Evolutionary conservation across 2,329 filamentous ascomycete species (phyloP), one percentile per base, ranked within the genome.

Genomic region (Aspergillaceae sp.): DNA sequence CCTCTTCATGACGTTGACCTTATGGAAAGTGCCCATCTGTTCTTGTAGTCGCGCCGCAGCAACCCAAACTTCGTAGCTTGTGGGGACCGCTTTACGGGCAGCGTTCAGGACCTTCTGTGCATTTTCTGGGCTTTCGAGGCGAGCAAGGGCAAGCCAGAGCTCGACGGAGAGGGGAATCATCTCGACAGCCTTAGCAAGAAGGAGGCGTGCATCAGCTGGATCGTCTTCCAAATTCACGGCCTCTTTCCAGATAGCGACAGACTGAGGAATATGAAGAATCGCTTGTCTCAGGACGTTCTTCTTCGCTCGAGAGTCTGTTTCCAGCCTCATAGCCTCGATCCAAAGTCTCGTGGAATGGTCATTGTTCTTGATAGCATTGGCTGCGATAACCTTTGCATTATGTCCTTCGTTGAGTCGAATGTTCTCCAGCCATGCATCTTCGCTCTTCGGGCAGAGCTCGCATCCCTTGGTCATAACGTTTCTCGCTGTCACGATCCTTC

Each of bases 241-340:
- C 63, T 94, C 89, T 64, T 97, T 98, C 92, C 92, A 98, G n/a
- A 98, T 78, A 37, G 87, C 84, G 41, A 97, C 92, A 0, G 91
- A 97, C 60, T 95, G 88, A 0, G 90, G 90, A 36, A 96, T 86
- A 59, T 95, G 84, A 58, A 97, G 87, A 40, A 98, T 75, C 0
- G 92, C 94, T 61, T 94, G 87, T 46, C 90, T 80, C 32, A 96
- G 82, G 5, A 98, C 92, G 61, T 89, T 83, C 70, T 97, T 97
- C 69, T 94, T 94, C 7, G 88, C 87, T 48, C 84, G 79, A 1
- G 81, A 72, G 41, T 95, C 85, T 5, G 82, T 81, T 65, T 98
- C 92, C 27, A 98, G 72, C 53, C 88, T 87, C 82, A 96, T 96
- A 1, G 92, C 94, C 63, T 94, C 90, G 4, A 94, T 83, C 92